A percentile compares a stretch with the other conserved stretches of the same genome.
Conservation (phyloP, 1,284 basidiomycete genomes). For the Exobasidium rhododendri region DNA sequence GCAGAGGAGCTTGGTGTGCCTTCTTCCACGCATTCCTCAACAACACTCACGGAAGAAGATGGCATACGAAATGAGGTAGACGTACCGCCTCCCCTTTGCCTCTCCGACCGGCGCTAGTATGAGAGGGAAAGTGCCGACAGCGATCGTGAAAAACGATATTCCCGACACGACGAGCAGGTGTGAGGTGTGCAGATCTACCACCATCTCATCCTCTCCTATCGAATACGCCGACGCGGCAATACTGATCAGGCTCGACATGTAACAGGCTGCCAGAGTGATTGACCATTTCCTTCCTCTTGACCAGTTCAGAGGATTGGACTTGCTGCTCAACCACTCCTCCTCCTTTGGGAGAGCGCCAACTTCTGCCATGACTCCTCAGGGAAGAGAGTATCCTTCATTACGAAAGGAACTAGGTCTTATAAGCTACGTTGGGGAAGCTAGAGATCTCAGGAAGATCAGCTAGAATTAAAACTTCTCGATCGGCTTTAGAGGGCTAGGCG, state of each 20-base stretch:
- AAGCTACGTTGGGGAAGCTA: no score
- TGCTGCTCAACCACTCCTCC: no score
- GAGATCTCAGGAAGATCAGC: no score
- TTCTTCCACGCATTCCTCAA: no score
- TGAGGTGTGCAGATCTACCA: conserved; percentile 1
- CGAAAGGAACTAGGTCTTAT: no score
- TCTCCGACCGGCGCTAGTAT: conserved; percentile 67
- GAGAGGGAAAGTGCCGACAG: conserved; percentile 69
- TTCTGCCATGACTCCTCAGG: no score
- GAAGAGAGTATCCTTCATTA: no score
- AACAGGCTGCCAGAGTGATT: neutral
- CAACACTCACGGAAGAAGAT: conserved; percentile 59
- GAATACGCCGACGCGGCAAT: conserved; percentile 15
- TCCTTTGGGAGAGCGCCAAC: no score
- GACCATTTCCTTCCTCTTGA: neutral
- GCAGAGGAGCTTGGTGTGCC: no score
- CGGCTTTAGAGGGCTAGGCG: no score
- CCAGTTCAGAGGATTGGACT: no score
- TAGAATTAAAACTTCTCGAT: no score
- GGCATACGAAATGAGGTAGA: conserved; percentile 65
- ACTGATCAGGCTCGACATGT: conserved; percentile 5
- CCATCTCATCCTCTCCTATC: conserved; percentile 1
- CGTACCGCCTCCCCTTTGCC: conserved; percentile 69
- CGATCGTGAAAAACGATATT: conserved; percentile 56
- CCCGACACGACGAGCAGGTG: conserved; percentile 5